Percentiles rank a stretch among this genome's conserved stretches.
Conservation (phyloP, 106 monocot species). For the Acanthochlamys bracteata region DNA sequence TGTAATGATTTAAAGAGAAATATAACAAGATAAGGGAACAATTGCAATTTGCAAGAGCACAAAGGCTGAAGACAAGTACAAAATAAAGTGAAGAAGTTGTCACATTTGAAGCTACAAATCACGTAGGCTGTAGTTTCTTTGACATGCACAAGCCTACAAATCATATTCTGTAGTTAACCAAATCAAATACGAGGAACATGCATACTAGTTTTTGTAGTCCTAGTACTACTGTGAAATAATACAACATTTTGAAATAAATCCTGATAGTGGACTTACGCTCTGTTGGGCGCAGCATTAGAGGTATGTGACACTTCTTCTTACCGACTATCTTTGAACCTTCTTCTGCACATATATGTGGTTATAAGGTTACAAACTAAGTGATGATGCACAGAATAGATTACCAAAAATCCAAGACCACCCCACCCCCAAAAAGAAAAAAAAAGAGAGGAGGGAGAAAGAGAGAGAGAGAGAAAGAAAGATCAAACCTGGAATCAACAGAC, state of each 20-base stretch:
- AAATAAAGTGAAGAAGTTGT: not conserved
- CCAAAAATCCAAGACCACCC: not conserved
- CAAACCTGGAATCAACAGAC: constrained; percentile 29
- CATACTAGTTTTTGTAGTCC: not conserved
- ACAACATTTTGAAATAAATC: not conserved
- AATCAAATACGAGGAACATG: not conserved
- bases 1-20: constrained; percentile 18
- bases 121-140: not conserved
- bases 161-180: not conserved
- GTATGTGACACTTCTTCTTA: constrained; percentile 59
- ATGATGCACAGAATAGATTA: not conserved
- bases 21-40: not conserved
- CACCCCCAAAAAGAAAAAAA: no score
- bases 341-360: constrained; percentile 23
- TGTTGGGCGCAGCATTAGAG: constrained; percentile 64
- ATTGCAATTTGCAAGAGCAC: not conserved
- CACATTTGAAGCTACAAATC: not conserved
- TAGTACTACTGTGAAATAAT: not conserved
- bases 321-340: constrained; percentile 17
- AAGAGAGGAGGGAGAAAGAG: not conserved
- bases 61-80: not conserved
- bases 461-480: not conserved
- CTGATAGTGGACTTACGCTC: constrained; percentile 54
- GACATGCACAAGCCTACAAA: not conserved
- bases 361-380: constrained; percentile 1